Evolutionary conservation across 2,329 filamentous ascomycete genomes (phyloP), one percentile per base, ranked within the genome.

Genomic region (Colletotrichum sp.): DNA sequence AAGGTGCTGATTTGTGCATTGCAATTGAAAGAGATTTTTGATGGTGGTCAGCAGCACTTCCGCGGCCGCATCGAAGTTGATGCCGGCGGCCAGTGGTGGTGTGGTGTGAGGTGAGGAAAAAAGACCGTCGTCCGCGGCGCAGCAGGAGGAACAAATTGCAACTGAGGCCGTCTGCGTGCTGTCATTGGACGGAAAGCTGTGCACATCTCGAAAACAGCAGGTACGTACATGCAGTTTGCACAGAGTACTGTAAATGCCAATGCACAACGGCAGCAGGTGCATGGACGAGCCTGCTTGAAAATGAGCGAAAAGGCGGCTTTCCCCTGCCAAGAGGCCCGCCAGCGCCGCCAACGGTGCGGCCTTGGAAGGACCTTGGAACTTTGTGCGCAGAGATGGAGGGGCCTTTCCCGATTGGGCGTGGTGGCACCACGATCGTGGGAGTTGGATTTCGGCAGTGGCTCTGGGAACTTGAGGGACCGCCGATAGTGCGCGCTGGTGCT

Each of bases 301-400:
- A n/a, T 6, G n/a, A 32, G n/a, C 18, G 34, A 64, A 73, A 73
- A 49, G n/a, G 36, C 44, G 49, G 55, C 39, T 49, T 64, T 68
- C 73, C 69, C 73, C 63, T 76, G 73, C 70, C 73, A 68, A 72
- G 68, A 63, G 21, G 13, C 21, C 64, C 30, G 69, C 69, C 34
- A 44, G 52, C 68, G 63, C 62, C 36, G 62, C 69, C 69, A 72
- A 75, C 69, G 69, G 68, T 63, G 63, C 69, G 55, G 55, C 52
- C 68, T 69, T 59, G 32, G 66, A 68, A 68, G 49, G 26, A 49
- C 52, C 68, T 67, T 76, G 73, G 57, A 75, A 71, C 34, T 60
- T 60, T 64, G 36, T 64, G 44, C 36, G 44, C 57, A 64, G 21
- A 32, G 60, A 18, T n/a, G 26, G n/a, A 13, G 28, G 28, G 44